Base-by-base conservation (phyloP, 139 green algal species). In the Chlorella sorokiniana region DNA sequence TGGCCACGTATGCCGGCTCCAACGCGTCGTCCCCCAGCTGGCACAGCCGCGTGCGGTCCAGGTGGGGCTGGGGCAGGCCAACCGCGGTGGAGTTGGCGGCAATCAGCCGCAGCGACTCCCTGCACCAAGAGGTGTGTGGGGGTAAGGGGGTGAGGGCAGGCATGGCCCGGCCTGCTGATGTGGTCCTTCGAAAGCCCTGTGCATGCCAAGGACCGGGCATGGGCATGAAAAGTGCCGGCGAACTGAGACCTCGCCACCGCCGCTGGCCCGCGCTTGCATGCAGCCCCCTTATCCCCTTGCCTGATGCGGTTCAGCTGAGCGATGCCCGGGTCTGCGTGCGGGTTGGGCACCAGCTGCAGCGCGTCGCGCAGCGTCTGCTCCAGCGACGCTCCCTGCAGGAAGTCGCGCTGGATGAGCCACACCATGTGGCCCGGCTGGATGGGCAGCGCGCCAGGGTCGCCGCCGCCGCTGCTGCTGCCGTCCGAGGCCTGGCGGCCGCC, bases 351-450 rank as follows among this genome's bases (percentile, higher is more conserved):
- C 5, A 81, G 83, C 27, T 76, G 59, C 33, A 98, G 89, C 23
- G 94, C 92, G 3, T 91, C 79, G 1, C 64, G 48, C 37, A 98
- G 86, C 82, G 94, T 89, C 68, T 92, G 69, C 73, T 91, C 72
- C 56, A 95, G 90, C 0, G 86, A 90, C 69, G 91, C 91, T 37
- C 73, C 73, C 73, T 79, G 86, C 81, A 98, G 84, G 76, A 98
- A 98, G 86, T 98, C 95, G 0, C 95, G 81, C 89, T 98, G 95
- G 33, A 98, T 98, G 41, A 98, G 86, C 95, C 95, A 98, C 62
- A 98, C 81, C 91, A 98, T 97, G 69, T 85, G 84, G 37, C 88
- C 91, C 2, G 94, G 92, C 64, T 92, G 83, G 27, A 89, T 33
- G 22, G 81, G 68, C 37, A 51, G n/a, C 42, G 29, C 33, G 62